Evolutionary conservation across 225 moss, liverwort and hornwort species (phyloP).

Genomic region (Pseudisothecium myosuroides): DNA sequence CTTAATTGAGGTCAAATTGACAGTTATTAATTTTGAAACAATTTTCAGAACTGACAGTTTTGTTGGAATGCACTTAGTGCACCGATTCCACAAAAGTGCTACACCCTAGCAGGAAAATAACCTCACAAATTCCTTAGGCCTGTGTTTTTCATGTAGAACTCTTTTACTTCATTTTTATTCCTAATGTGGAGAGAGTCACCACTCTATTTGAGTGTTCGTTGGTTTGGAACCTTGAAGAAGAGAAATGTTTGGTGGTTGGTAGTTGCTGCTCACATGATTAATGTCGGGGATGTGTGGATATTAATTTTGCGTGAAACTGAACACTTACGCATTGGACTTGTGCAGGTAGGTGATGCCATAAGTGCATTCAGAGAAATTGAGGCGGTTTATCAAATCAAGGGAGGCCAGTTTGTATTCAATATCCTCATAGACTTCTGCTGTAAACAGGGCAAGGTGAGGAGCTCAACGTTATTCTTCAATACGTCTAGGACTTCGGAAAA

Average conservation of each 20-base stretch:
- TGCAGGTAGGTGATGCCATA: constrained; percentile 38
- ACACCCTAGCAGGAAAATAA: not conserved
- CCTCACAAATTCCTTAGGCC: not conserved
- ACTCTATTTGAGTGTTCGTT: not conserved
- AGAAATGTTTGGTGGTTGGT: not conserved
- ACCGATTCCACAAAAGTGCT: not conserved
- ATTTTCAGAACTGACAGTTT: not conserved
- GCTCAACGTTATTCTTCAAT: not conserved
- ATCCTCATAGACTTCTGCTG: constrained; percentile 48
- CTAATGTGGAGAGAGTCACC: not conserved
- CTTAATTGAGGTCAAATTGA: not conserved
- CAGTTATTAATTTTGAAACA: not conserved
- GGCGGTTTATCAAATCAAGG: constrained; percentile 14
- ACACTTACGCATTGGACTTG: not conserved
- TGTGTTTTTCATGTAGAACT: not conserved
- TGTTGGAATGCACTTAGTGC: not conserved
- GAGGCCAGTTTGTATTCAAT: constrained; percentile 20
- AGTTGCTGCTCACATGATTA: not conserved
- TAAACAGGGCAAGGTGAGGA: constrained; percentile 46
- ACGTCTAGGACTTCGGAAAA: not conserved
- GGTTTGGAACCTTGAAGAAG: not conserved
- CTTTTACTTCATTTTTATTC: not conserved
- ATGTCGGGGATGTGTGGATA: not conserved
- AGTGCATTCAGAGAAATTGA: constrained; percentile 47
- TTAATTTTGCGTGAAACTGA: not conserved